Percentiles rank a stretch among this genome's conserved stretches.
phyloP scores from a whole-genome alignment of 1,139 yeast genomes.

The Saccharomyces hybrid region DNA sequence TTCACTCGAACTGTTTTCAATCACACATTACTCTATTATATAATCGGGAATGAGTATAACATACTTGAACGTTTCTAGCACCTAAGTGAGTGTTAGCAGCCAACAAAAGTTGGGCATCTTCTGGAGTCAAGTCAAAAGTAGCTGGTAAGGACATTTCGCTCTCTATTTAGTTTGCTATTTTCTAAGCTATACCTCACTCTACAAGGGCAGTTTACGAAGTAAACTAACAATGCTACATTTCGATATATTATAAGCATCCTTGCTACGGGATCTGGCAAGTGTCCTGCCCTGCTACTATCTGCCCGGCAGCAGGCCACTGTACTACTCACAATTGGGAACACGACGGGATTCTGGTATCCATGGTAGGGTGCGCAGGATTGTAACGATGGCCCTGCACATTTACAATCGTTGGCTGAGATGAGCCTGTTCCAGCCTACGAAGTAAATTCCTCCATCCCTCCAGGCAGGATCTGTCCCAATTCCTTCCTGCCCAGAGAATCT shows the following conservation, averaged over 20 bases:
- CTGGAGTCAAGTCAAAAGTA: constrained; percentile 88
- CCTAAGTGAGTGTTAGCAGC: constrained; percentile 99
- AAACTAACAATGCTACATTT: not conserved
- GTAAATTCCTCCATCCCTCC: not conserved
- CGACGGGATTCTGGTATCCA: not conserved
- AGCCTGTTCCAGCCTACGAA: not conserved
- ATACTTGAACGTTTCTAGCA: constrained; percentile 98
- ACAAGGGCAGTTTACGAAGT: constrained; percentile 1
- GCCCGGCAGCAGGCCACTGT: not conserved
- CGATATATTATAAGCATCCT: not conserved
- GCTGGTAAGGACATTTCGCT: constrained; percentile 73
- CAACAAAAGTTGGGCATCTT: constrained; percentile 98
- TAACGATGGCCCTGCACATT: not conserved
- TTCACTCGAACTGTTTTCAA: not conserved
- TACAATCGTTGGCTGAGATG: not conserved
- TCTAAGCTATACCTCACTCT: not conserved
- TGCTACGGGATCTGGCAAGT: not conserved
- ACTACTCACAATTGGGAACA: not conserved
- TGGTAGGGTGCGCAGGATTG: not conserved
- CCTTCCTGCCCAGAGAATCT: not conserved
- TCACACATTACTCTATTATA: not conserved
- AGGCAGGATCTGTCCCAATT: not conserved
- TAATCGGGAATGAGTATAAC: constrained; percentile 29
- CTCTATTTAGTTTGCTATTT: constrained; percentile 19
- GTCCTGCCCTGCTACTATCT: not conserved